Base-by-base conservation (phyloP, 2,329 filamentous ascomycete species). In the Colletotrichum sansevieriae region DNA sequence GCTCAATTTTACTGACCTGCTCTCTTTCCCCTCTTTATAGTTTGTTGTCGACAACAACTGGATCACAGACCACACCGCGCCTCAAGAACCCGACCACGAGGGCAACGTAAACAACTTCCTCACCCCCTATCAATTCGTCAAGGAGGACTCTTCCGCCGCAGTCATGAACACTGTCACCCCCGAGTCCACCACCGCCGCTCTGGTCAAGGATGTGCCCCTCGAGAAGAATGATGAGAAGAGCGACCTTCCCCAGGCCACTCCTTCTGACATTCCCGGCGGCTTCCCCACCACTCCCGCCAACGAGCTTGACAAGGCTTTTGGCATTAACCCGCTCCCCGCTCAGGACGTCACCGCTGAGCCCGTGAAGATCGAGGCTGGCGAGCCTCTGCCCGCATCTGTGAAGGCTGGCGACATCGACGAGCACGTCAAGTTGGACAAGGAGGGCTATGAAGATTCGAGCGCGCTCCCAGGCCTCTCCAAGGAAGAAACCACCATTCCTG, bases 61-160 rank as follows among this genome's bases (percentile, higher is more conserved):
- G 96, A 90, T 90, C 58, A 92, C 90, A 78, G 95, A 98, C 81
- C 89, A 91, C 75, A 89, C 90, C 68, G 92, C 91, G 47, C 92
- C 92, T 68, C 91, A 92, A 81, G 95, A 98, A 82, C 88, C 89
- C 76, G 95, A 98, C 84, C 87, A 88, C 72, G 85, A 90, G 76
- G 92, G 92, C 76, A 97, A 95, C 86, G 85, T 94, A 75, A 98
- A 98, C 87, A 98, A 98, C 88, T 90, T 98, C 72, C 87, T 99
- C 65, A 87, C 88, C 46, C 89, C 92, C 66, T 88, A 94, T 71
- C 87, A 93, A 76, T 91, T 97, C 61, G 73, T 79, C 70, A 79
- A 79, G 73, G 79, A 82, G 72, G 75, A 77, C 56, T 81, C 83
- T 59, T 77, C 84, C 65, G 82, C 84, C 51, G 82, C 85, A 66